These are phyloP conservation scores for Solanum gracilifrons DNA, from an alignment of 257 asterid genomes.

Conservation along the genomic window DNA sequence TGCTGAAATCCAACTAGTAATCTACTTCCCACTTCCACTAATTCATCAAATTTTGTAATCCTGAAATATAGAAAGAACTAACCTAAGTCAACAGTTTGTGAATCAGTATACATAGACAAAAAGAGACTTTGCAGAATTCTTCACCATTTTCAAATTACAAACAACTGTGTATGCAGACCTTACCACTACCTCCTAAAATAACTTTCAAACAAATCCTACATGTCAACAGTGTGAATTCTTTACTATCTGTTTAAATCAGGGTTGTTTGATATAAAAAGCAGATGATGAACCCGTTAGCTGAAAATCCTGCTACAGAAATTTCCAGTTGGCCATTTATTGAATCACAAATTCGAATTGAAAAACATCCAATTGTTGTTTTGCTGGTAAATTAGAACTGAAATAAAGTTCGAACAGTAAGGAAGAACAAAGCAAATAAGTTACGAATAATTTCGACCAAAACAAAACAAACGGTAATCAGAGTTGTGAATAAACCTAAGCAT, in stretches of 20 bases:
- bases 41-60: conserved; percentile 53
- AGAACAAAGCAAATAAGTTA: neutral
- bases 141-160: neutral
- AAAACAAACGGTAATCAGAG: neutral
- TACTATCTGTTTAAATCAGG: neutral
- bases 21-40: conserved; percentile 38
- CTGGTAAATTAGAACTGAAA: neutral
- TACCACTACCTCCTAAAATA: neutral
- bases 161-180: neutral
- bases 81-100: too few species aligned
- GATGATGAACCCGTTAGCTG: neutral
- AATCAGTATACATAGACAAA: too few species aligned
- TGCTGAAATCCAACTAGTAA: conserved; percentile 56
- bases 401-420: neutral
- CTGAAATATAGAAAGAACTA: conserved; percentile 20
- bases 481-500: conserved; percentile 41
- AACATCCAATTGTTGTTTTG: neutral
- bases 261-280: too few species aligned
- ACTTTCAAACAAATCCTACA: neutral
- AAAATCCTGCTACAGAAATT: neutral
- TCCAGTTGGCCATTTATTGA: neutral
- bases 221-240: neutral
- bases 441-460: too few species aligned
- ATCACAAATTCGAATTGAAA: neutral
- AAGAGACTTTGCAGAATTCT: neutral